phyloP scores from a whole-genome alignment of 495 filamentous ascomycete genomes.

The Clohesyomyces aquaticus region DNA sequence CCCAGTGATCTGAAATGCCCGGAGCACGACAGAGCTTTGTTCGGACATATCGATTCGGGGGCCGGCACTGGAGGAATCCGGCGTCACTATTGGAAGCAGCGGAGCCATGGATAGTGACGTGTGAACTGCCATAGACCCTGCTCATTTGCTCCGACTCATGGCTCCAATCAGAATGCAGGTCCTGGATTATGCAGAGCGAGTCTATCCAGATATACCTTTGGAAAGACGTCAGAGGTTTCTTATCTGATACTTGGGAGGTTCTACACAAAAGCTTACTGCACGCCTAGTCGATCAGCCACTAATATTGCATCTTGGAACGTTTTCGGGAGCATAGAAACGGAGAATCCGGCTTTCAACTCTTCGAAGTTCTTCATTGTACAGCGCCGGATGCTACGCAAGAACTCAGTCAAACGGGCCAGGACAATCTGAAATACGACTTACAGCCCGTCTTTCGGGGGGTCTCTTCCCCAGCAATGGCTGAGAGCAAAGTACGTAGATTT shows the following conservation, averaged over 20 bases:
- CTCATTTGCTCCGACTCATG: conserved; percentile 3
- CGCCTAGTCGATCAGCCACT: conserved; percentile 2
- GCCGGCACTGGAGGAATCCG: neutral
- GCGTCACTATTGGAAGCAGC: conserved; percentile 6
- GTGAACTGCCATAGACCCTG: conserved; percentile 3
- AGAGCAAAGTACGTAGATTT: conserved; percentile 1
- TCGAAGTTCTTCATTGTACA: conserved; percentile 4
- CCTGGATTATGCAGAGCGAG: conserved; percentile 2
- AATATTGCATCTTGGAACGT: neutral
- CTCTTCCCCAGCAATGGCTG: conserved; percentile 3
- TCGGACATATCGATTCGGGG: conserved; percentile 1
- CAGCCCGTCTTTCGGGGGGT: conserved; percentile 2
- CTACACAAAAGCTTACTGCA: neutral
- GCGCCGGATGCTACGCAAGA: neutral
- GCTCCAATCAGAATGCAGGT: conserved; percentile 4
- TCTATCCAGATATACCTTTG: conserved; percentile 6
- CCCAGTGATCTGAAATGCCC: neutral
- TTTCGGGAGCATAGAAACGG: conserved; percentile 1
- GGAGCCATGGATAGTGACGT: conserved; percentile 5
- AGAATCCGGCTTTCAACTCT: conserved; percentile 4
- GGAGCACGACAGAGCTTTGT: conserved; percentile 8
- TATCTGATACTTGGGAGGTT: neutral
- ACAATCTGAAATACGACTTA: neutral
- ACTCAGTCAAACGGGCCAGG: neutral
- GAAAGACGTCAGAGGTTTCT: conserved; percentile 2